Evolutionary conservation across 2,329 filamentous ascomycete genomes (phyloP), one percentile per base, ranked within the genome.

Genomic region (Dothidotthia symphoricarpi): DNA sequence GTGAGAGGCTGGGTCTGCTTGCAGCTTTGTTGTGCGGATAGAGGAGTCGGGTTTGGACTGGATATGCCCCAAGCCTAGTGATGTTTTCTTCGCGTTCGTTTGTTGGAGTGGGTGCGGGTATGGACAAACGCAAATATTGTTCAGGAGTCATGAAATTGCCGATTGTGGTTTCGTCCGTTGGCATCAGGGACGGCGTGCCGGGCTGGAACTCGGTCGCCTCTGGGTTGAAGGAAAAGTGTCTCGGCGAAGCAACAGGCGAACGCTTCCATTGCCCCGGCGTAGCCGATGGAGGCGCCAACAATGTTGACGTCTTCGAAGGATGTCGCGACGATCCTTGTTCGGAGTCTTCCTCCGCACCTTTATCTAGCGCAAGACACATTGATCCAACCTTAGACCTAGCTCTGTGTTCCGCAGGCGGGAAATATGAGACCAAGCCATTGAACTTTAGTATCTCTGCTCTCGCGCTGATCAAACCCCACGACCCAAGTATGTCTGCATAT

Each of bases 361-460:
- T 55, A 25, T 51, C 59, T 31, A 59, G 43, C 4, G 55, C 41
- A 19, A 61, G 51, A 33, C 53, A 55, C 41, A 59, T 41, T 6
- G 57, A 54, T 26, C 52, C 51, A 28, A 55, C 49, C 32, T 61
- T 59, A 11, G 59, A 59, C 16, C 45, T 53, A 19, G 39, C 53
- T 32, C 56, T 55, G 37, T 41, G 28, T 33, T 26, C 19, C 31
- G 50, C 45, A 26, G 41, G 36, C 10, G 57, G 54, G 24, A 64
- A 64, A 39, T 68, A 67, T 2, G 64, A 61, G 8, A 65, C 58
- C 4, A 71, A 52, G 0, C 70, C 69, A 33, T 76, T 74, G 40
- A 77, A 76, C 48, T 81, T 81, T 16, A 81, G 67, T 2, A 83
- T 67, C 57, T 83, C 80, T 11, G 75, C 74, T 33, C 74, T 71